Evolutionary conservation across 1,284 basidiomycete species (phyloP), one percentile per base, ranked within the genome.

Genomic region (Austroboletus olivaceoglutinosus): DNA sequence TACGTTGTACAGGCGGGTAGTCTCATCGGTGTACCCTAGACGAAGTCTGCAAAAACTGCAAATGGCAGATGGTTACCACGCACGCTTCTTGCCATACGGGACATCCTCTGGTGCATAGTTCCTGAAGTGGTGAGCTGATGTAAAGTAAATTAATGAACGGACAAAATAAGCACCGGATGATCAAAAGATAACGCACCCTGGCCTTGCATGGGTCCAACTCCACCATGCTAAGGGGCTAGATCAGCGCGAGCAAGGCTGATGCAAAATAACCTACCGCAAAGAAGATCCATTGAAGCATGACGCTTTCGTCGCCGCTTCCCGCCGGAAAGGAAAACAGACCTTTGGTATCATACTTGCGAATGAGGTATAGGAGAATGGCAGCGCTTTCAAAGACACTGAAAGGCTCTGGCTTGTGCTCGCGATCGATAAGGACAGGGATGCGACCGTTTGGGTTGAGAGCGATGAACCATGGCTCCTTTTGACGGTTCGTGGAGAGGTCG

Each of bases 201-300:
- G 19, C 79, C 77, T 53, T 71, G 71, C 76, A 77, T 77, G 6
- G 75, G 75, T 9, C 73, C 74, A 9, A 73, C 51, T 7, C 73
- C 72, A 5, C 73, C 71, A 51, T 73, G 71, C 63, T 67, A 41
- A 11, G 37, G 4, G 10, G 9, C 7, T 3, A 2, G 19, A 29
- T 48, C 13, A 62, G 44, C 4, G n/a, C 31, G 15, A 30, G 15
- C 27, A 15, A 33, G 6, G 29, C 1, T 2, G 8, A 25, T 8
- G 4, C 4, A 3, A 27, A 2, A 23, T 12, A 3, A 68, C 72
- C 43, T 53, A 77, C 77, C 10, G 74, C 72, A 55, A 85, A 87
- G 72, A 85, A 85, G 55, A 86, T 80, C 85, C 84, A 86, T 57
- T 81, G 79, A n/a, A 83, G 64, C 58, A 76, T 71, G 68, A 83